Percentiles rank a stretch among this genome's conserved stretches.
Conservation (phyloP, 2,329 filamentous ascomycete genomes). For the Ascocoryne sarcoides region DNA sequence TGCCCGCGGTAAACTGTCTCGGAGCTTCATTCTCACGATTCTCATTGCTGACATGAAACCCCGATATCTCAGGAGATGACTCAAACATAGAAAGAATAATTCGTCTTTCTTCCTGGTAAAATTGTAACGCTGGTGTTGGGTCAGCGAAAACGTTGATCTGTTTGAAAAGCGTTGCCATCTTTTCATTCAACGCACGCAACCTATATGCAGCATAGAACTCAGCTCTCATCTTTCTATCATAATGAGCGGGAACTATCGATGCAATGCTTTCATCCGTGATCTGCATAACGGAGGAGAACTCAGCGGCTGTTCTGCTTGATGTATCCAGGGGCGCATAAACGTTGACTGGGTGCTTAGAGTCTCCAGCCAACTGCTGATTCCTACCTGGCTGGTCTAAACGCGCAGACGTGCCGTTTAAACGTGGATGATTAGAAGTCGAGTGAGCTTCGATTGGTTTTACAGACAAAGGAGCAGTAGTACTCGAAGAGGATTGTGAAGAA, state of each 20-base stretch:
- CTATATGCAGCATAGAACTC: slow-evolving; percentile 24
- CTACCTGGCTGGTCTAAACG: slow-evolving; percentile 1
- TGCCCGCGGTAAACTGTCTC: neutral
- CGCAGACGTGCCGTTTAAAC: slow-evolving; percentile 13
- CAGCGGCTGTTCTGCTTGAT: neutral
- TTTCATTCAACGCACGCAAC: slow-evolving; percentile 23
- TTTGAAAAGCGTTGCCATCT: slow-evolving; percentile 19
- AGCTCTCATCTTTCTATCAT: slow-evolving; percentile 14
- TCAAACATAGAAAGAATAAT: slow-evolving; percentile 10
- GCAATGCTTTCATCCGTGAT: slow-evolving; percentile 18
- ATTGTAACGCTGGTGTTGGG: slow-evolving; percentile 5
- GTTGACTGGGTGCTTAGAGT: neutral
- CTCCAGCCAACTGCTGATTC: neutral
- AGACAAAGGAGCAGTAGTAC: neutral
- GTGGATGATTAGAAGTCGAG: slow-evolving; percentile 10
- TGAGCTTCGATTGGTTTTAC: slow-evolving; percentile 5
- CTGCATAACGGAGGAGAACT: neutral
- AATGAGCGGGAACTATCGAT: slow-evolving; percentile 14
- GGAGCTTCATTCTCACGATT: neutral
- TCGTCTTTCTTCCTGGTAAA: slow-evolving; percentile 12
- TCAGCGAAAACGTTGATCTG: slow-evolving; percentile 6
- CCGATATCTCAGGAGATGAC: neutral
- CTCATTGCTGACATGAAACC: neutral
- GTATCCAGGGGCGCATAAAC: neutral
- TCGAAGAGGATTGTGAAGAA: neutral